These are phyloP conservation scores for Amphibolis antarctica DNA, from an alignment of 106 monocot species.

Conservation along the genomic window DNA sequence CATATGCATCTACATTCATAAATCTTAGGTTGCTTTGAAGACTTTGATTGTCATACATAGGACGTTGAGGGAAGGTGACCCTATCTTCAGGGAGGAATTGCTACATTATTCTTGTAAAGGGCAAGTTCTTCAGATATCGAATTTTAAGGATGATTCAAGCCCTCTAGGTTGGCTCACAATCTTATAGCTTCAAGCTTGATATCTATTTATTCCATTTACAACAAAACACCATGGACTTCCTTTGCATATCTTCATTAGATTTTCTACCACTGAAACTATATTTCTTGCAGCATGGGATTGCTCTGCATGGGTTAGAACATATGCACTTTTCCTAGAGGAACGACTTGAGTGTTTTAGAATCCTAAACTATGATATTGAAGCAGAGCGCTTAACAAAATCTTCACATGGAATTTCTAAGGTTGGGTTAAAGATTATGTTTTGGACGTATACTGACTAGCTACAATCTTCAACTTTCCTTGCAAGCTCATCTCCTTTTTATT, in stretches of 20 bases:
- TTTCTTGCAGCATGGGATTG: constrained; percentile 81
- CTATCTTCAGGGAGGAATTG: constrained; percentile 73
- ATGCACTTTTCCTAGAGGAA: constrained; percentile 81
- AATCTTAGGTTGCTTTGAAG: constrained; percentile 77
- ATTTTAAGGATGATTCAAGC: constrained; percentile 94
- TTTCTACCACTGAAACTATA: neutral
- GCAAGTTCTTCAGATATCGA: constrained; percentile 58
- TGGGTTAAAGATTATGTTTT: neutral
- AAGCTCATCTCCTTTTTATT: neutral
- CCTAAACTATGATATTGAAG: constrained; percentile 82
- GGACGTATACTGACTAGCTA: neutral
- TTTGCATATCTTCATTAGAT: no score
- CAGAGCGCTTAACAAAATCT: constrained; percentile 52
- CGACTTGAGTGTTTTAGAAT: constrained; percentile 79
- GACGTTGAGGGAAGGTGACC: constrained; percentile 78
- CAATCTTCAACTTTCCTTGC: neutral
- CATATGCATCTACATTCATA: neutral
- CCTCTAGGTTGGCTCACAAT: constrained; percentile 37
- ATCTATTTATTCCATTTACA: no score
- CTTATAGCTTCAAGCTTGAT: neutral
- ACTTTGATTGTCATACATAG: constrained; percentile 77
- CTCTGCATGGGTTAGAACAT: constrained; percentile 79
- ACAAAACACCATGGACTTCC: no score
- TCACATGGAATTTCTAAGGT: constrained; percentile 49
- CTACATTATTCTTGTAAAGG: constrained; percentile 50